Conservation (phyloP, 768 basidiomycete species). For the Tricholoma furcatifolium region DNA sequence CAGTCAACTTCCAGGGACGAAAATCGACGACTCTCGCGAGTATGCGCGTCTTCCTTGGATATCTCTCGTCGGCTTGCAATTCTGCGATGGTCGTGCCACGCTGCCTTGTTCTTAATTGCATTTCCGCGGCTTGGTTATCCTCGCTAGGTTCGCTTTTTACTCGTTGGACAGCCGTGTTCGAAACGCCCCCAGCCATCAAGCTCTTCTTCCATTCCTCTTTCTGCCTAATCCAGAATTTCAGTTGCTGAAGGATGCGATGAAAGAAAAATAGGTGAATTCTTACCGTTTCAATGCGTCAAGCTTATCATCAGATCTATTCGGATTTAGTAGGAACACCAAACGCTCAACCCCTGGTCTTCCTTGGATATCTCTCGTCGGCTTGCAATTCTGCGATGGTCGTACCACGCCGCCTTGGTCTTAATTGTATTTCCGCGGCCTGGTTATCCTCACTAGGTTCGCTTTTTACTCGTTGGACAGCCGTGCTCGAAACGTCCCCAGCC, state of each 20-base stretch:
- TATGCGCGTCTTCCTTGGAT: slow-evolving; percentile 40
- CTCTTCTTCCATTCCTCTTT: slow-evolving; percentile 26
- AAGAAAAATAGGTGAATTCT: slow-evolving; percentile 14
- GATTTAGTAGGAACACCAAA: slow-evolving; percentile 43
- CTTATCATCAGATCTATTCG: slow-evolving; percentile 31
- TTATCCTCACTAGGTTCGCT: background rate
- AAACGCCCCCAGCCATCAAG: background rate
- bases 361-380: slow-evolving; percentile 28
- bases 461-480: background rate
- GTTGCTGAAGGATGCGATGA: background rate
- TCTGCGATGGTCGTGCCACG: slow-evolving; percentile 34
- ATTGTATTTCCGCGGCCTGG: background rate
- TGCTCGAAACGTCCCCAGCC: background rate
- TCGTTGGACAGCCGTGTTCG: background rate
- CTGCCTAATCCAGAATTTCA: slow-evolving; percentile 19
- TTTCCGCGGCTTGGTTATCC: background rate
- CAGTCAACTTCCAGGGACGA: slow-evolving; percentile 47
- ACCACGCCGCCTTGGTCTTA: slow-evolving; percentile 7
- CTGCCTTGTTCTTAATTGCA: background rate
- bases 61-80: slow-evolving; percentile 27
- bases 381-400: slow-evolving; percentile 39
- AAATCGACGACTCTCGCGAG: slow-evolving; percentile 54
- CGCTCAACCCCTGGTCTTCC: slow-evolving; percentile 45
- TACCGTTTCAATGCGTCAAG: slow-evolving; percentile 43
- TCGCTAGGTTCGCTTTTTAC: background rate